Conservation (phyloP, 306 rosid genomes). For the Glycine soja region DNA sequence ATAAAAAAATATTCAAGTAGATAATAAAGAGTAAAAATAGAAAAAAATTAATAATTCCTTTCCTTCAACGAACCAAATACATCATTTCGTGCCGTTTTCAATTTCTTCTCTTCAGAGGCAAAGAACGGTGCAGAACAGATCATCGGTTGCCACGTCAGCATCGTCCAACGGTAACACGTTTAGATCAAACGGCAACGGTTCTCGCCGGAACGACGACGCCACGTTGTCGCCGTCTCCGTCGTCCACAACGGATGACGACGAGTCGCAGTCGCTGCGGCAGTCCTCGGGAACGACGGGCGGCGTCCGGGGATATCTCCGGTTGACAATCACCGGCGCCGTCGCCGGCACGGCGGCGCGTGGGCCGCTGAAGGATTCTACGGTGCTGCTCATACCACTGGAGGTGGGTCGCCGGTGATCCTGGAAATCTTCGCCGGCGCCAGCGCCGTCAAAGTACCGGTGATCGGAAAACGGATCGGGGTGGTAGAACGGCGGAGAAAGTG, state of each 20-base stretch:
- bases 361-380: constrained; percentile 89
- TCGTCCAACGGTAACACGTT: constrained; percentile 73
- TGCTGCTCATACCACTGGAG: constrained; percentile 84
- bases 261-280: constrained; percentile 91
- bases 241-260: constrained; percentile 79
- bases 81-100: background rate
- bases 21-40: background rate
- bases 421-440: constrained; percentile 44
- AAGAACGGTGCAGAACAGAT: constrained; percentile 73
- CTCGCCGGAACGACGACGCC: constrained; percentile 52
- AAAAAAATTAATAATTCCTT: constrained; percentile 50
- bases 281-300: constrained; percentile 81
- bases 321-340: background rate
- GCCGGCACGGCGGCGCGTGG: constrained; percentile 50
- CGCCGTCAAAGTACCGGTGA: constrained; percentile 43
- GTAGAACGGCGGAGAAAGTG: constrained; percentile 49
- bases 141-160: constrained; percentile 51
- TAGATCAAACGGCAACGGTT: constrained; percentile 75
- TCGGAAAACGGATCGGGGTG: constrained; percentile 58
- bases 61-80: constrained; percentile 43
- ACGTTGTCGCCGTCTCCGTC: constrained; percentile 58
- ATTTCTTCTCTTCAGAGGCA: constrained; percentile 62
- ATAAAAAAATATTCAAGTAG: constrained; percentile 40
- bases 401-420: constrained; percentile 69
- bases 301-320: constrained; percentile 58